Conservation (phyloP, 129 eudicot species). For the Cynara cardunculus region DNA sequence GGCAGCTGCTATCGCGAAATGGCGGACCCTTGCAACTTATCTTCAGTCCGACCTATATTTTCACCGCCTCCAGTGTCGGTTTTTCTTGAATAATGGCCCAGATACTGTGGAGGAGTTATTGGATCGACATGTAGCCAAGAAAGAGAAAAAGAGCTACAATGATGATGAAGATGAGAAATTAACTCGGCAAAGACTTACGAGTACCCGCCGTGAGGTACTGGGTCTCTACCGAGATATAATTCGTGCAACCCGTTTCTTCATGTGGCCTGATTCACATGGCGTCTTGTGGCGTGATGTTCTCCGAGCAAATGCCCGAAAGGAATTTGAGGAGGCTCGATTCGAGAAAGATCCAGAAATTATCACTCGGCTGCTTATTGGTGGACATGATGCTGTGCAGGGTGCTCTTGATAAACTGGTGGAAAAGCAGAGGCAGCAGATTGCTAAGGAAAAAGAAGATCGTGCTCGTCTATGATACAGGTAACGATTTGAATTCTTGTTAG, state of each 20-base stretch:
- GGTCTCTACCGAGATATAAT: conserved; percentile 81
- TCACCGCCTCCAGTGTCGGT: conserved; percentile 22
- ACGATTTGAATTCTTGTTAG: conserved; percentile 10
- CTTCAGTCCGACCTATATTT: conserved; percentile 15
- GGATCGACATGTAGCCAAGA: conserved; percentile 74
- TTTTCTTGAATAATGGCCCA: conserved; percentile 60
- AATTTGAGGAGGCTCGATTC: conserved; percentile 79
- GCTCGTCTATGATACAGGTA: conserved; percentile 41
- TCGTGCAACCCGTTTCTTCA: conserved; percentile 80
- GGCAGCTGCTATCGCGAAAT: conserved; percentile 25
- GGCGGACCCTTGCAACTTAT: conserved; percentile 20
- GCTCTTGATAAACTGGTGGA: conserved; percentile 85
- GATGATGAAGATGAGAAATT: conserved; percentile 59
- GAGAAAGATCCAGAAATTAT: conserved; percentile 88
- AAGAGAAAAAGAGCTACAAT: conserved; percentile 32
- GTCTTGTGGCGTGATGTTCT: conserved; percentile 78
- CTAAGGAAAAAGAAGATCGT: conserved; percentile 50
- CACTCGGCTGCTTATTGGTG: conserved; percentile 72
- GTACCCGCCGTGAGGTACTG: conserved; percentile 78
- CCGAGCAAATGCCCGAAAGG: conserved; percentile 77
- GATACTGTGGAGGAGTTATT: conserved; percentile 85
- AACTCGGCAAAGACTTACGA: conserved; percentile 69
- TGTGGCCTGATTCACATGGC: conserved; percentile 76
- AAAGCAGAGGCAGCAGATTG: conserved; percentile 81
- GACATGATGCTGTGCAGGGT: conserved; percentile 75